Percentiles rank a stretch among this genome's conserved stretches.
These are phyloP conservation scores for Cryphonectria carpinicola DNA, from an alignment of 2,329 filamentous ascomycete genomes.

Conservation along the genomic window DNA sequence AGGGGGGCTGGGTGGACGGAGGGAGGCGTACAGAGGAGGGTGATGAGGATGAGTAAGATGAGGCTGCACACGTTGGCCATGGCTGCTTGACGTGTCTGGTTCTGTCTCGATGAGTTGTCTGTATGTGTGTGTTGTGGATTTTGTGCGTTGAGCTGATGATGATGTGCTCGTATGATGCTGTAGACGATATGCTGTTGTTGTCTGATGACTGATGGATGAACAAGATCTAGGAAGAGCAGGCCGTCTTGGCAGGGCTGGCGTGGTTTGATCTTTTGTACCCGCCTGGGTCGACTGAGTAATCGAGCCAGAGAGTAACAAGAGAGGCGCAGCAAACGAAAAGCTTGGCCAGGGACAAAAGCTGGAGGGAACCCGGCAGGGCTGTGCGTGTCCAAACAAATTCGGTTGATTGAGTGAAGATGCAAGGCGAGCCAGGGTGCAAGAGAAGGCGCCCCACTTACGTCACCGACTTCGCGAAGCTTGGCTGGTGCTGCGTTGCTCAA, in stretches of 20 bases:
- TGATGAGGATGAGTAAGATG: conserved; percentile 26
- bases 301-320: background rate
- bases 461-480: background rate
- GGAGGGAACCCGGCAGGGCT: conserved; percentile 2
- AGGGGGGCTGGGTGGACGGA: background rate
- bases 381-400: background rate
- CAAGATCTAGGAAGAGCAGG: background rate
- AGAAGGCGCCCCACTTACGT: conserved; percentile 4
- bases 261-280: background rate
- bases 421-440: background rate
- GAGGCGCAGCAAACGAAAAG: background rate
- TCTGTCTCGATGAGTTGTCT: background rate
- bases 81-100: conserved; percentile 1
- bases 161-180: background rate
- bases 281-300: background rate
- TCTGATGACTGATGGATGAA: background rate
- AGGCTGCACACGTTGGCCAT: conserved; percentile 24
- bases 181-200: background rate
- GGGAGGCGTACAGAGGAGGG: conserved; percentile 23
- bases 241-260: background rate
- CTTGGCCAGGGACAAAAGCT: background rate
- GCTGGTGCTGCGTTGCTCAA: conserved; percentile 9
- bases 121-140: background rate
- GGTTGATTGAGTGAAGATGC: background rate
- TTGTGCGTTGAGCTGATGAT: background rate